A percentile compares a stretch with the other conserved stretches of the same genome.
phyloP scores from a whole-genome alignment of 2,329 filamentous ascomycete species.

The Exophiala xenobiotica region DNA sequence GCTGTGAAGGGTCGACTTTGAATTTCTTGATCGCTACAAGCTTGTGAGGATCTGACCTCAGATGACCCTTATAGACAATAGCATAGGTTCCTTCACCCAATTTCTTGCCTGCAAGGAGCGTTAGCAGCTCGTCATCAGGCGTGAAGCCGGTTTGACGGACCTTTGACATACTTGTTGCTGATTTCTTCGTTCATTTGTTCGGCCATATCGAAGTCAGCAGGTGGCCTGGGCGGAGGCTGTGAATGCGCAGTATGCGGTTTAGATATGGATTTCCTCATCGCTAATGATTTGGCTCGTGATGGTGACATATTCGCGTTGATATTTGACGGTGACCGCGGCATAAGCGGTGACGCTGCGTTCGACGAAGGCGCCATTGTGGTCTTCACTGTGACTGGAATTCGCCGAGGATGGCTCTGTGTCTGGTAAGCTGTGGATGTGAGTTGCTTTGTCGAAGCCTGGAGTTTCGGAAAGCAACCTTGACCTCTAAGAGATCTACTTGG shows the following conservation, averaged over 20 bases:
- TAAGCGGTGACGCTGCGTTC: constrained; percentile 47
- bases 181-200: constrained; percentile 80
- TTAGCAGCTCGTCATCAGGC: constrained; percentile 5
- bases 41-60: constrained; percentile 67
- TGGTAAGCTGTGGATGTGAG: no score
- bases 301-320: constrained; percentile 36
- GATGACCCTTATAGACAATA: constrained; percentile 85
- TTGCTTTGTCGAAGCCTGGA: no score
- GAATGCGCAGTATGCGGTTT: constrained; percentile 25
- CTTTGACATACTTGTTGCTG: constrained; percentile 87
- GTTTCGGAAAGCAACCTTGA: no score
- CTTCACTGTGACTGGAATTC: no score
- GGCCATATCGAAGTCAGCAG: constrained; percentile 48
- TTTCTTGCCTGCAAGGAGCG: constrained; percentile 65
- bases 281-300: constrained; percentile 37
- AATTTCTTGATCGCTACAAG: constrained; percentile 69
- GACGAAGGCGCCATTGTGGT: constrained; percentile 17
- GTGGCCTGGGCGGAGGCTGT: constrained; percentile 21
- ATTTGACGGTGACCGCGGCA: constrained; percentile 39
- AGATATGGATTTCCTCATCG: constrained; percentile 34
- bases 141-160: constrained; percentile 41
- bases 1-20: constrained; percentile 52
- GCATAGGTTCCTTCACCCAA: constrained; percentile 97
- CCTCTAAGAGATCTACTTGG: no score
- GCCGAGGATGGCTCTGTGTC: no score